A percentile compares a stretch with the other conserved stretches of the same genome.
phyloP scores from a whole-genome alignment of 2,329 filamentous ascomycete species.

The Arthrobotrys musiformis region DNA sequence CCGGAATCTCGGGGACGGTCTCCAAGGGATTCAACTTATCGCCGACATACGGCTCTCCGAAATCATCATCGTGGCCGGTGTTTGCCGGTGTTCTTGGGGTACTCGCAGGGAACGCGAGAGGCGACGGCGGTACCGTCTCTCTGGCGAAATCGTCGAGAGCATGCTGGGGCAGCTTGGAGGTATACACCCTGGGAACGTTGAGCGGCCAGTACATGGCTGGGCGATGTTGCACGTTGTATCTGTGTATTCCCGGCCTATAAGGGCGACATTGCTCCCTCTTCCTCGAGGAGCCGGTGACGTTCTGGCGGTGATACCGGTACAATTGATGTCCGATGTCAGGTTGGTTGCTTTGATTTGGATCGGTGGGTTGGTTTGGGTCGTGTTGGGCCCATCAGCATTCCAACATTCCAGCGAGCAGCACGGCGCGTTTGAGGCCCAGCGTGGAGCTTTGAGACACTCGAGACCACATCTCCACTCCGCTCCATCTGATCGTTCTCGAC shows the following conservation, averaged over 20 bases:
- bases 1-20: slow-evolving; percentile 27
- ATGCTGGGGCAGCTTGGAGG: slow-evolving; percentile 75
- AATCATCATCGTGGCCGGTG: slow-evolving; percentile 62
- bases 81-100: slow-evolving; percentile 57
- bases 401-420: not conserved
- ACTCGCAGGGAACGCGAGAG: slow-evolving; percentile 59
- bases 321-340: not conserved
- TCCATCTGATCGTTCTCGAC: too few species aligned
- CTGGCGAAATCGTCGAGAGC: slow-evolving; percentile 67
- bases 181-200: slow-evolving; percentile 83
- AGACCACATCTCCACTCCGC: slow-evolving; percentile 26
- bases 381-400: not conserved
- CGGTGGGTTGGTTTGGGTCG: not conserved
- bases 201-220: slow-evolving; percentile 85
- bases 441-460: not conserved
- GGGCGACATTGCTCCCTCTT: slow-evolving; percentile 22
- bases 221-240: not conserved
- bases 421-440: not conserved
- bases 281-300: not conserved
- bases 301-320: not conserved
- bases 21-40: slow-evolving; percentile 32
- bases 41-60: slow-evolving; percentile 59
- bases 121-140: slow-evolving; percentile 72
- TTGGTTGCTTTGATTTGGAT: not conserved
- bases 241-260: slow-evolving; percentile 17